Percentiles rank a stretch among this genome's conserved stretches.
Conservation (phyloP, 805 yeast genomes). For the Candida rishiriensis region DNA sequence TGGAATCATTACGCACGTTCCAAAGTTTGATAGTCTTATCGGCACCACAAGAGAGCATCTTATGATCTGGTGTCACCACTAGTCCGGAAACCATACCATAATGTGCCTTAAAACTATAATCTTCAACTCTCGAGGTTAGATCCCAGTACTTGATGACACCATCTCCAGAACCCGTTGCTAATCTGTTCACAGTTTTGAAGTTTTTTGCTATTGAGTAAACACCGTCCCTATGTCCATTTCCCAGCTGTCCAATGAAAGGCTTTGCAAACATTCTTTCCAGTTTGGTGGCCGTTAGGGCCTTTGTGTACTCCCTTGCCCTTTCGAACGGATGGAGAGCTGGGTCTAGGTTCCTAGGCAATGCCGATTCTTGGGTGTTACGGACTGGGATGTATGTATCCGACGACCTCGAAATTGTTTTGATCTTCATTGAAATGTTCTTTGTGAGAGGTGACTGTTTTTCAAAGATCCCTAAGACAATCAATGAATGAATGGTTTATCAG, state of each 20-base stretch:
- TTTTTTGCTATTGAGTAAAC: conserved; percentile 84
- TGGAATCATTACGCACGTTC: conserved; percentile 55
- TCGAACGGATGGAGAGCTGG: conserved; percentile 97
- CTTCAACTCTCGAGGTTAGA: conserved; percentile 70
- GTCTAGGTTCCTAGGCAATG: conserved; percentile 82
- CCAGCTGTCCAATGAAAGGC: conserved; percentile 93
- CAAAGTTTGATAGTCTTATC: conserved; percentile 88
- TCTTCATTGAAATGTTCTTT: conserved; percentile 47
- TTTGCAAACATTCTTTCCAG: conserved; percentile 96
- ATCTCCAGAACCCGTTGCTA: conserved; percentile 94
- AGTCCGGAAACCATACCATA: conserved; percentile 86
- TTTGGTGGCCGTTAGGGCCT: conserved; percentile 92
- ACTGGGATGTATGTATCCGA: conserved; percentile 92
- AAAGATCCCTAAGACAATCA: not conserved
- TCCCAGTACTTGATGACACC: conserved; percentile 96
- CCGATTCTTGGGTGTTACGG: conserved; percentile 80
- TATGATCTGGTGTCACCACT: conserved; percentile 60
- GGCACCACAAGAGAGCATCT: conserved; percentile 76
- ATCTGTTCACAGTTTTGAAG: conserved; percentile 57
- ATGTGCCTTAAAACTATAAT: conserved; percentile 80
- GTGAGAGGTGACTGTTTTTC: not conserved
- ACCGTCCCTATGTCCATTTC: conserved; percentile 93
- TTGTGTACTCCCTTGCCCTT: conserved; percentile 92
- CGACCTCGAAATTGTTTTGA: conserved; percentile 84
- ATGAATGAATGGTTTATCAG: not conserved